phyloP scores from a whole-genome alignment of 2,329 filamentous ascomycete species.

The Graphiopsis chlorocephala region DNA sequence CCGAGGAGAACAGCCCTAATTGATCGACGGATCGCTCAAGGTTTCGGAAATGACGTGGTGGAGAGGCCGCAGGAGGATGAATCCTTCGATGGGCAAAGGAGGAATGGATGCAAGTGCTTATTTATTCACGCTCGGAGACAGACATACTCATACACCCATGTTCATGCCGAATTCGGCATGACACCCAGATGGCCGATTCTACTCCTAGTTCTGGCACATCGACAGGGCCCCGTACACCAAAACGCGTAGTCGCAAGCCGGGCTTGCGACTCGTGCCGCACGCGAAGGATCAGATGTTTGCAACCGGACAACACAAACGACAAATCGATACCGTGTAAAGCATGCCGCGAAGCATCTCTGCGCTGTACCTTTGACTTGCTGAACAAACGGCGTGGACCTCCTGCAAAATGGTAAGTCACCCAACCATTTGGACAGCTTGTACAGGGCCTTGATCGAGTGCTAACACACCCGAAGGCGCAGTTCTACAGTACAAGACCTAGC shows the following conservation, averaged over 20 bases:
- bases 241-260: neutral
- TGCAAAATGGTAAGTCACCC: neutral
- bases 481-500: neutral
- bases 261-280: conserved; percentile 1
- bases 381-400: neutral
- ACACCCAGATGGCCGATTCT: neutral
- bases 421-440: neutral
- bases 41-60: neutral
- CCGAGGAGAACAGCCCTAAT: neutral
- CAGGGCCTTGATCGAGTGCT: neutral
- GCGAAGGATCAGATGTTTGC: neutral
- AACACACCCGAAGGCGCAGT: neutral
- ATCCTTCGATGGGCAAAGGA: neutral
- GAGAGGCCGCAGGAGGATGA: neutral
- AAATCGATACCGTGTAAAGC: neutral
- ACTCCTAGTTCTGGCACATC: neutral
- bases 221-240: neutral
- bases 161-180: neutral
- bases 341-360: neutral
- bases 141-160: neutral
- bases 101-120: neutral
- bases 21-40: neutral
- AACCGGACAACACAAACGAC: neutral
- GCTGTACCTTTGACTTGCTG: neutral
- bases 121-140: neutral